A percentile compares a stretch with the other conserved stretches of the same genome.
Conservation (phyloP, 305 asterid species). For the Petunia hybrid region DNA sequence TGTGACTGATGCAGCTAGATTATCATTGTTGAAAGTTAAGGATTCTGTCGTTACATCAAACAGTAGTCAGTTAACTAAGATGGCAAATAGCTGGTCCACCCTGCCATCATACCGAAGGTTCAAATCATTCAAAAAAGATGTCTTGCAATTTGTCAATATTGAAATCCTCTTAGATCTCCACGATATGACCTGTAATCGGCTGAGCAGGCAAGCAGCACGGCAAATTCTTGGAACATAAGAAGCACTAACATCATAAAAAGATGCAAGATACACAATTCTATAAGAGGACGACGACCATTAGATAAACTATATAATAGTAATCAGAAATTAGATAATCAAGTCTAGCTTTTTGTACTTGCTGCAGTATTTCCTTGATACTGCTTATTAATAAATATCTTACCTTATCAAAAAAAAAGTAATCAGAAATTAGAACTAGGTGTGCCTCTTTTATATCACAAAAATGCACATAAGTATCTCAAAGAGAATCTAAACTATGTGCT, state of each 20-base stretch:
- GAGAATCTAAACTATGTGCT: background rate
- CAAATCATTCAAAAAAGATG: slow-evolving; percentile 4
- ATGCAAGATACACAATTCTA: background rate
- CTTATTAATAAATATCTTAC: too few relatives aligned
- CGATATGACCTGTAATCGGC: background rate
- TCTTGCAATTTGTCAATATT: background rate
- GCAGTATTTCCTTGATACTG: too few relatives aligned
- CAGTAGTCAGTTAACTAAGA: background rate
- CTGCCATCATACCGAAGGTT: slow-evolving; percentile 23
- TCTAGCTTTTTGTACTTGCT: too few relatives aligned
- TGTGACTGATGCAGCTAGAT: background rate
- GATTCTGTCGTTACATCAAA: background rate
- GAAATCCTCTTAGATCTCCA: background rate
- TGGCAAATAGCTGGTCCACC: slow-evolving; percentile 24
- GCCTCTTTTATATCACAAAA: too few relatives aligned
- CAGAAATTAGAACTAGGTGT: too few relatives aligned
- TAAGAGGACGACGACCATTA: background rate
- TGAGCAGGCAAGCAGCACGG: background rate
- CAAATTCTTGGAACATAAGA: slow-evolving; percentile 8
- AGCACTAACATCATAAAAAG: background rate
- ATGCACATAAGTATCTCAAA: background rate
- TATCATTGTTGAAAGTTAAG: background rate
- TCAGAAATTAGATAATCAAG: too few relatives aligned
- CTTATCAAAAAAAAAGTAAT: too few relatives aligned
- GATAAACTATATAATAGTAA: background rate